Evolutionary conservation across 495 filamentous ascomycete genomes (phyloP), one percentile per base, ranked within the genome.

Genomic region (Sordaria brevicollis): DNA sequence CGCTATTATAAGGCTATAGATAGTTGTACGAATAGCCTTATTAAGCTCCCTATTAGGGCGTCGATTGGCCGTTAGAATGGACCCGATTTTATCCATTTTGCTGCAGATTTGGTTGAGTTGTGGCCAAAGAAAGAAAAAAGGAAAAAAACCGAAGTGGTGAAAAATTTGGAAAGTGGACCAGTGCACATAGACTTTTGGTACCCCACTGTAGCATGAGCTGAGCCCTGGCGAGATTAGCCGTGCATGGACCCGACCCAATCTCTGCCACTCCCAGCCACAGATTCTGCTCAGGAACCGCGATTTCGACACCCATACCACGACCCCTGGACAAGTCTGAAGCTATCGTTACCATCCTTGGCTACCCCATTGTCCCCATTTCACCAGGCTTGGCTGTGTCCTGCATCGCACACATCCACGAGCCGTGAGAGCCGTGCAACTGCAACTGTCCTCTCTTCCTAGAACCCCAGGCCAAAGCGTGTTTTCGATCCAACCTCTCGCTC

Each of bases 221-320:
- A 70, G 69, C 78, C 78, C 75, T 77, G 73, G 71, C 74, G 73
- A 79, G 75, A 80, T 80, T 77, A 72, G 74, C 69, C 72, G 71
- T 74, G 75, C 78, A 76, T 76, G 74, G 74, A 65, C 33, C 21
- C 67, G 62, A 73, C 69, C 78, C 77, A 77, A 79, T 77, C 76
- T 57, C 49, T 57, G 49, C 49, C 11, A 57, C 49, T 31, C 72
- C 71, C 62, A 71, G 71, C 71, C 68, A 68, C 70, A 54, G 65
- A 72, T 76, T 65, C 67, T 73, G 35, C 33, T 49, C 69, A 35
- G 34, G 35, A 21, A 41, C 37, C n/a, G 35, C 38, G 11, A 36
- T 39, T 39, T 39, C 15, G 5, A 29, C 66, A 41, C 37, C 35
- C 37, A 25, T 54, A 25, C 19, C 19, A 21, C 5, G 19, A 54